Base-by-base conservation (phyloP, 306 rosid species). In the Comarum palustre region DNA sequence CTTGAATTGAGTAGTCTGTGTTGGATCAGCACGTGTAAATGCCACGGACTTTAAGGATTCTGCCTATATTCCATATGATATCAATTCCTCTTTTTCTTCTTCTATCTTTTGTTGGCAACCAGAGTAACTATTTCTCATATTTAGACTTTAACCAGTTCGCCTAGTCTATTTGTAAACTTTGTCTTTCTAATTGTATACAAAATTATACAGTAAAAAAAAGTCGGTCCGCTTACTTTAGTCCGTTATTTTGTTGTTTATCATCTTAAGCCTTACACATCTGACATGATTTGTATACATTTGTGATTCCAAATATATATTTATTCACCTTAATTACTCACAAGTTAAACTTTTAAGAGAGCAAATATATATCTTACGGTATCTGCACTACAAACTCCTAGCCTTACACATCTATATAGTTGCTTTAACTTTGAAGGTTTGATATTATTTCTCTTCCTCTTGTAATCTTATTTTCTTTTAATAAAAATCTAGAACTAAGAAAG, bases 1-100 rank as follows among this genome's bases (percentile, higher is more conserved):
- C 85, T 91, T 82, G 92, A 85, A 75, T 90, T 82, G 79, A 88
- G 90, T 83, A 80, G 50, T 69, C 34, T 38, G 36, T 77, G 87
- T 90, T 87, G 82, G 78, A 77, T 78, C 70, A 66, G 78, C 90
- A 88, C 88, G 92, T 82, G 94, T 78, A 68, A 73, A 74, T 42
- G 77, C 87, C 87, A 82, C 90, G 92, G 84, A 88, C 82, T 87
- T 84, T 79, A 61, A 74, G 89, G 87, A 74, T 0, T 79, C 78
- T 63, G 74, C 74, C 69, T 81, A 38, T 66, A 85, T 79, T 72
- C 64, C 66, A 78, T 75, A 31, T 60, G 20, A 61, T 61, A 16
- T 34, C 36, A 41, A n/a, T n/a, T 41, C 61, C 75, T 19, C 19
- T 69, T 19, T 8, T 32, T 29, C 39, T 29, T 47, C 5, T 43